Conservation (phyloP, 1,139 yeast genomes). For the Casaregolazyma lundiana region DNA sequence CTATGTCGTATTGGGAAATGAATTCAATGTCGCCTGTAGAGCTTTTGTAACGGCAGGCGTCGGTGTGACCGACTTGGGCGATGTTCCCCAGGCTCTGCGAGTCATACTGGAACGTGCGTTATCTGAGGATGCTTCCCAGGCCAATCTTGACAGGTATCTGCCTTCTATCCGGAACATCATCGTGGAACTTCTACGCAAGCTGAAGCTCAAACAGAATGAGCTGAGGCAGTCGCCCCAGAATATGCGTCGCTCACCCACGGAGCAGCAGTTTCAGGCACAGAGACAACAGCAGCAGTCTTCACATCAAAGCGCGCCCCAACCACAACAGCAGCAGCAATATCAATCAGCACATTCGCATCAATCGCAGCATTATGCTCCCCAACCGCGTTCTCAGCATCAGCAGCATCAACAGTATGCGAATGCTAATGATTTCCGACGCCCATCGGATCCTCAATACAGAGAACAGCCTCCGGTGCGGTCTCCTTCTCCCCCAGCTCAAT, state of each 20-base stretch:
- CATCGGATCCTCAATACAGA: not conserved
- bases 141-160: constrained; percentile 69
- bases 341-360: constrained; percentile 15
- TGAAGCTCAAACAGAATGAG: constrained; percentile 66
- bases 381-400: constrained; percentile 8
- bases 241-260: constrained; percentile 7
- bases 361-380: not conserved
- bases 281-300: not conserved
- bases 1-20: constrained; percentile 89
- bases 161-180: constrained; percentile 87
- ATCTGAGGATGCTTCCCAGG: constrained; percentile 81
- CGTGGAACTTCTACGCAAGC: constrained; percentile 69
- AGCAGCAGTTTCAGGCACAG: constrained; percentile 5
- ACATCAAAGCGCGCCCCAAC: constrained; percentile 6
- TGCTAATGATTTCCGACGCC: not conserved
- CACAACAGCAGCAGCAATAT: constrained; percentile 11
- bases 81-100: constrained; percentile 70
- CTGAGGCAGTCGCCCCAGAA: constrained; percentile 15
- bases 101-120: constrained; percentile 80
- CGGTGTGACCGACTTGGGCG: constrained; percentile 65
- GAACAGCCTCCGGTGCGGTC: not conserved
- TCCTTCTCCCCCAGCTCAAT: constrained; percentile 10
- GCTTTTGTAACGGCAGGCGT: constrained; percentile 67
- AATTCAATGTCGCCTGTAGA: constrained; percentile 80
- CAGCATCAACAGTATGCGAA: constrained; percentile 9